Base-by-base conservation (phyloP, 768 basidiomycete genomes). In the Exidia glandulosa region DNA sequence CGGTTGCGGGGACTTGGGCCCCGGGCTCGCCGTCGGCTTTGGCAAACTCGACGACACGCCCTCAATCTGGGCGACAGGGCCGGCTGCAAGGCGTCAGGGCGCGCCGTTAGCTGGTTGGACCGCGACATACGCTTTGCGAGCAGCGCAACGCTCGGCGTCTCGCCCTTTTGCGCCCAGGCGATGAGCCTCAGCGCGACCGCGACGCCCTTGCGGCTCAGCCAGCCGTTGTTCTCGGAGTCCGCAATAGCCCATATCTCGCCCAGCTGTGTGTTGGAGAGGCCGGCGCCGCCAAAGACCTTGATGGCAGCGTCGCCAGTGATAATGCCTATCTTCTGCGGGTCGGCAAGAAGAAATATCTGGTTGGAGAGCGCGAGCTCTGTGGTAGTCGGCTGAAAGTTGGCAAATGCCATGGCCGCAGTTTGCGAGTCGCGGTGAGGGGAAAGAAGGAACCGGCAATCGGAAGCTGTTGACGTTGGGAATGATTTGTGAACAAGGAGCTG, bases 201-300 rank as follows among this genome's bases (percentile, higher is more conserved):
- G 66, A 93, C 90, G 48, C 90, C 89, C 68, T 90, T 94, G 64
- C 82, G 84, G 12, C 92, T 86, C 58, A 99, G 81, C 75, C 86
- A 93, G 2, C 96, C 96, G 62, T 90, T 90, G 77, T 97, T 94
- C 32, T 94, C 86, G 59, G 88, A 85, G 76, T 99, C 96, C 56
- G 93, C 86, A 61, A 98, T 75, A 61, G 77, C 81, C 95, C 96
- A 99, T 63, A 99, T 87, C 75, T 96, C 91, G 50, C 94, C 91
- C 63, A 99, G 84, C 34, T 81, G 79, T 19, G 80, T 75, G 9
- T 91, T 85, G 37, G 83, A 74, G 62, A 98, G 82, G 68, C 88
- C 86, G 58, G 94, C 87, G 60, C 89, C 87, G 61, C 83, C 79
- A 67, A 98, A 92, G 61, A 94, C 78, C 69, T 81, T 83, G 70